A percentile compares a stretch with the other conserved stretches of the same genome.
These are phyloP conservation scores for Fonsecaea multimorphosa DNA, from an alignment of 2,329 filamentous ascomycete species.

Conservation along the genomic window DNA sequence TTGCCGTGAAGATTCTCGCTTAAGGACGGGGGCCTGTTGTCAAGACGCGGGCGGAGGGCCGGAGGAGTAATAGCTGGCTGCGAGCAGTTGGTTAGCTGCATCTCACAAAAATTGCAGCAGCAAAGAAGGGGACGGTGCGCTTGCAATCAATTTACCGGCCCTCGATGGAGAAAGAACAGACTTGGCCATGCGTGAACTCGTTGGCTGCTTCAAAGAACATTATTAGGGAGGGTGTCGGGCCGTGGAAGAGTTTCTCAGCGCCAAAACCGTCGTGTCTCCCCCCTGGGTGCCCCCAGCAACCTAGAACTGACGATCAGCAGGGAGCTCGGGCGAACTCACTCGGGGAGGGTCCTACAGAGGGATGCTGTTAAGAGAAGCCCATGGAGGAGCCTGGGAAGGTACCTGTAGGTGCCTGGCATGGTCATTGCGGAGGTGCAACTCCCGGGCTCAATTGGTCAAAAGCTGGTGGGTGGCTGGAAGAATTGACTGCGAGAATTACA, in stretches of 20 bases:
- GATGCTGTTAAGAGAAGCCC: no score
- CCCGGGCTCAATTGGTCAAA: not conserved
- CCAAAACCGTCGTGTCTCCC: no score
- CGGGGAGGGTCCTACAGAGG: not conserved
- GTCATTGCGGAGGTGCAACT: not conserved
- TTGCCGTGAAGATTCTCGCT: not conserved
- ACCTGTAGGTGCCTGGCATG: not conserved
- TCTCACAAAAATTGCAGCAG: not conserved
- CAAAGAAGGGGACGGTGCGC: not conserved
- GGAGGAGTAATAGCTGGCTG: not conserved
- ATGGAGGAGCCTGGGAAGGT: no score
- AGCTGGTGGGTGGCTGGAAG: no score
- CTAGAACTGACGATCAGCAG: not conserved
- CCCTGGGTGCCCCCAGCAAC: no score
- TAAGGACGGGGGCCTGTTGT: constrained; percentile 1
- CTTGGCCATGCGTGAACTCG: not conserved
- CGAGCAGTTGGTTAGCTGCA: not conserved
- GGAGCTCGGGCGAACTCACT: not conserved
- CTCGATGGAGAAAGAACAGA: not conserved
- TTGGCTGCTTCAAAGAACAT: not conserved
- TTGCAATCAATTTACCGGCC: not conserved
- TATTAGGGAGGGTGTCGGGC: not conserved
- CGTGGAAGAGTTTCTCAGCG: no score
- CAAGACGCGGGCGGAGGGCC: not conserved
- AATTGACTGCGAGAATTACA: no score